Evolutionary conservation across 192 early-diverging fungal genomes (phyloP).

Genomic region (Coemansia sp.): DNA sequence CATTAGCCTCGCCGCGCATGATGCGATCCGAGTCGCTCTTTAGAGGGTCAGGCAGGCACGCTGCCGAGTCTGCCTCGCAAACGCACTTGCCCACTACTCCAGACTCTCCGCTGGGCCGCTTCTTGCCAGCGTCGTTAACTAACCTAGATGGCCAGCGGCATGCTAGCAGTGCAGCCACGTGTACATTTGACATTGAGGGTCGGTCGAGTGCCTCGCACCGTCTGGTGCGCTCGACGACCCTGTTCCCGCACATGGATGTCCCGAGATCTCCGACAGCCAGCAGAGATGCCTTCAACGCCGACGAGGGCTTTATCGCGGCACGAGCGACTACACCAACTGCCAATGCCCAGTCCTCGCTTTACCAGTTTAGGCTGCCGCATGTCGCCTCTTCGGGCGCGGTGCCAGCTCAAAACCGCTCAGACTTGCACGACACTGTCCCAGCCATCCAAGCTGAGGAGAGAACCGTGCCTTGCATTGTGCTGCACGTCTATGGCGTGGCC

Average conservation of each 20-base stretch:
- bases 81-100: slow-evolving; percentile 17
- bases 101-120: slow-evolving; percentile 29
- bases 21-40: slow-evolving; percentile 20
- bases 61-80: slow-evolving; percentile 14
- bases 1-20: slow-evolving; percentile 10
- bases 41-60: slow-evolving; percentile 2
- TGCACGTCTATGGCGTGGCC: slow-evolving; percentile 44
- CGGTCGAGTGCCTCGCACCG: slow-evolving; percentile 3
- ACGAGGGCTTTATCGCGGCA: background rate
- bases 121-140: slow-evolving; percentile 34
- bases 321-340: background rate
- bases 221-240: background rate
- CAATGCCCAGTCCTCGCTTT: background rate
- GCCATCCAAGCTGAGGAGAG: slow-evolving; percentile 27
- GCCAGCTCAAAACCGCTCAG: slow-evolving; percentile 18
- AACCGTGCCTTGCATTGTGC: slow-evolving; percentile 26
- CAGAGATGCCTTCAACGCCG: background rate
- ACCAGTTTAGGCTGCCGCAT: background rate
- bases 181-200: background rate
- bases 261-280: slow-evolving; percentile 1
- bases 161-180: background rate
- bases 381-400: background rate
- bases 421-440: slow-evolving; percentile 4
- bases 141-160: slow-evolving; percentile 22
- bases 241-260: background rate